Evolutionary conservation across 1,284 basidiomycete species (phyloP).

Genomic region (Cystobasidiaceae sp.): DNA sequence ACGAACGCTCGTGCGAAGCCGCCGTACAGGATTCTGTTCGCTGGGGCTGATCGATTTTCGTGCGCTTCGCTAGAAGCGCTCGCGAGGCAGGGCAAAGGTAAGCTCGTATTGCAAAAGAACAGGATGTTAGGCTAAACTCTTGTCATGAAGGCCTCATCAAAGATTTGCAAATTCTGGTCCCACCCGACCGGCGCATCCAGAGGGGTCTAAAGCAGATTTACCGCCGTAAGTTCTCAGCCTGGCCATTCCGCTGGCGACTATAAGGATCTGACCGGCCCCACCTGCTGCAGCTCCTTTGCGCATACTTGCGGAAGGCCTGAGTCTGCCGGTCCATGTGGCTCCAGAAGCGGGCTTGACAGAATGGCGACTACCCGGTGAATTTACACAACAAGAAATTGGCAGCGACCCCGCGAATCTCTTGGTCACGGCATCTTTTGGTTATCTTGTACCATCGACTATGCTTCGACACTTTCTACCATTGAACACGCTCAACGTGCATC

Average conservation of each 20-base stretch:
- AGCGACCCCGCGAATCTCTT: slow-evolving; percentile 54
- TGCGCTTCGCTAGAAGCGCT: slow-evolving; percentile 57
- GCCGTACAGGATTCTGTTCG: slow-evolving; percentile 58
- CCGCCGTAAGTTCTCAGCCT: slow-evolving; percentile 31
- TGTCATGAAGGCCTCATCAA: slow-evolving; percentile 33
- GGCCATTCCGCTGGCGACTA: slow-evolving; percentile 46
- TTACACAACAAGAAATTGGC: background rate
- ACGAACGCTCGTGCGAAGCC: slow-evolving; percentile 16
- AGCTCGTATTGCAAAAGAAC: background rate
- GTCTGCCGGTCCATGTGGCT: slow-evolving; percentile 21
- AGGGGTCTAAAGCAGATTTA: slow-evolving; percentile 30
- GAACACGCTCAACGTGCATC: slow-evolving; percentile 83
- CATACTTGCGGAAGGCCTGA: slow-evolving; percentile 34
- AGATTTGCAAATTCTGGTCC: slow-evolving; percentile 35
- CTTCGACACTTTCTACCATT: slow-evolving; percentile 61
- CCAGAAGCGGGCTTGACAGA: slow-evolving; percentile 33
- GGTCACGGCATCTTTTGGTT: slow-evolving; percentile 87
- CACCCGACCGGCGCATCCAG: slow-evolving; percentile 34
- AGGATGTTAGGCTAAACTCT: background rate
- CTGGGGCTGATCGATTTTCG: slow-evolving; percentile 69
- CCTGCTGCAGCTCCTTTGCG: slow-evolving; percentile 36
- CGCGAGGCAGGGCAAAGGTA: slow-evolving; percentile 47
- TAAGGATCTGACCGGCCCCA: slow-evolving; percentile 62
- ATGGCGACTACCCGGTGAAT: slow-evolving; percentile 13
- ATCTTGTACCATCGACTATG: slow-evolving; percentile 66